Base-by-base conservation (phyloP, 495 filamentous ascomycete species). In the Aspergillus sclerotiicarbonarius region DNA sequence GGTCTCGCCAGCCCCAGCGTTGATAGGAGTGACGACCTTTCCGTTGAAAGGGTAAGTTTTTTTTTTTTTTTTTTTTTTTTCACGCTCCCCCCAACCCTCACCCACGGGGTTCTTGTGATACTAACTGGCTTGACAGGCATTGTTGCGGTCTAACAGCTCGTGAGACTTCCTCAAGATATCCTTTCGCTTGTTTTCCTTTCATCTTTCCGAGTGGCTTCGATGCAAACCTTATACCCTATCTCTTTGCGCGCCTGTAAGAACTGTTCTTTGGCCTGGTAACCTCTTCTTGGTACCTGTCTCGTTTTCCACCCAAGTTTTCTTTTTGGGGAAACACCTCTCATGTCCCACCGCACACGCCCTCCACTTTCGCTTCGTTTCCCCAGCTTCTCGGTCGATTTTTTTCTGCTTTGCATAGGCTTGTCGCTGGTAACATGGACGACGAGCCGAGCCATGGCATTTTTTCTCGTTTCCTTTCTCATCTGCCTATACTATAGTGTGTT, bases 21-120 rank as follows among this genome's bases (percentile, higher is more conserved):
- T 33, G 78, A 86, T 51, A 79, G 80, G 57, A 83, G 85, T 55
- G 79, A 82, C 65, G 81, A 84, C 32, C 86, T 92, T 79, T 82
- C 87, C 41, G 72, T 91, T 69, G 86, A 86, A 65, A 82, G 86
- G 79, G 88, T 90, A 82, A 78, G 85, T 82, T 63, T 18, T 19
- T 29, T 16, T 43, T 25, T 2, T 21, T 21, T 25, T 5, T 25
- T 25, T 25, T n/a, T n/a, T n/a, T n/a, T n/a, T n/a, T n/a, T n/a
- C n/a, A n/a, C n/a, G n/a, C n/a, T n/a, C n/a, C n/a, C n/a, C 25
- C 25, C 25, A 25, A 3, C 25, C 25, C 25, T 5, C 25, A n/a
- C 25, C 25, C 2, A 5, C 2, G 25, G 25, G 25, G 5, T 25
- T 25, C 25, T 25, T 25, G 25, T 13, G 32, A 52, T 50, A 31